These are phyloP conservation scores for Cryptococcus amylolentus DNA, from an alignment of 1,284 basidiomycete species.

Conservation along the genomic window DNA sequence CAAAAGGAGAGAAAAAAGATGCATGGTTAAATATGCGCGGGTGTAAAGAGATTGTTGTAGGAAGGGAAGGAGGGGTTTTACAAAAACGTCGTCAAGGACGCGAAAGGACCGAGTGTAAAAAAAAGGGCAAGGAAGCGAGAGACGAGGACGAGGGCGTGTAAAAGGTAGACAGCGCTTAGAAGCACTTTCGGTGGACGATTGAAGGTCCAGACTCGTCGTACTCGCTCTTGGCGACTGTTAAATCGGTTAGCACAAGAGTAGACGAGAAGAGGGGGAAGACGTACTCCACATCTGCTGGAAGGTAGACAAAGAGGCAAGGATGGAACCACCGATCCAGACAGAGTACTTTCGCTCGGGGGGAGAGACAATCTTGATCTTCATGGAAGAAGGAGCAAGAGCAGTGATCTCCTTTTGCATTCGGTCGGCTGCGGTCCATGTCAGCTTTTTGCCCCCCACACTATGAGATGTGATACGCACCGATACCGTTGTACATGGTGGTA, in stretches of 20 bases:
- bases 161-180: constrained; percentile 23
- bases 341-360: constrained; percentile 87
- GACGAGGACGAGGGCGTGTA: neutral
- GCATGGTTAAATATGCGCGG: no score
- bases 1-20: no score
- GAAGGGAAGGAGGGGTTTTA: no score
- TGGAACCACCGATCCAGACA: constrained; percentile 99
- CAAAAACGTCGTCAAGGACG: no score
- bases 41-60: no score
- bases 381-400: constrained; percentile 67
- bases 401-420: constrained; percentile 98
- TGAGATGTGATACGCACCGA: constrained; percentile 47
- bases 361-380: constrained; percentile 95
- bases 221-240: constrained; percentile 49
- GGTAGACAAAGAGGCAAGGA: constrained; percentile 89
- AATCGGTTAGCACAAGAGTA: neutral
- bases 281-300: constrained; percentile 69
- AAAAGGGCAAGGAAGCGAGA: no score
- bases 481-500: constrained; percentile 97
- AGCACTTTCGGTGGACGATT: constrained; percentile 67
- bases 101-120: no score
- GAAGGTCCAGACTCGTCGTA: constrained; percentile 84
- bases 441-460: neutral
- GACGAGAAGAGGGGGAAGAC: constrained; percentile 58
- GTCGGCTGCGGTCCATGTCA: constrained; percentile 56